These are phyloP conservation scores for Phytopythium oedochilum DNA, from an alignment of 352 stramenopile genomes.

Conservation along the genomic window DNA sequence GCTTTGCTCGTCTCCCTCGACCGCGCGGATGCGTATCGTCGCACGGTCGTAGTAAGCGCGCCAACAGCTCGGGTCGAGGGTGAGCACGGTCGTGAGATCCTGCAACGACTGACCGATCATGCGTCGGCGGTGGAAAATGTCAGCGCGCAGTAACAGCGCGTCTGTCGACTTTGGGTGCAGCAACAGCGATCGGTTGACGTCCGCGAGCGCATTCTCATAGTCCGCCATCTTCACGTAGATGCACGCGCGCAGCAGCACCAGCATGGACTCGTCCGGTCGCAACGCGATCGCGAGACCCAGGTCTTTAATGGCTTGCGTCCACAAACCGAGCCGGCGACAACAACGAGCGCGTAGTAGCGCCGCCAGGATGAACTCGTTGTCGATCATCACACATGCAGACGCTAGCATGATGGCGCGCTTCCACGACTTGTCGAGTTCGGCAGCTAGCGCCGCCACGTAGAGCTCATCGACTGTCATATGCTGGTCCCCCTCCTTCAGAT, in stretches of 20 bases:
- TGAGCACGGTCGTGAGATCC: conserved; percentile 54
- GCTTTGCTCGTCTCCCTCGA: conserved; percentile 60
- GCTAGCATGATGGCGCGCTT: conserved; percentile 67
- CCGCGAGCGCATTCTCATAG: conserved; percentile 41
- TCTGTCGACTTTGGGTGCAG: conserved; percentile 64
- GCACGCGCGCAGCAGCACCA: conserved; percentile 53
- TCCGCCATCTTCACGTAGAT: conserved; percentile 54
- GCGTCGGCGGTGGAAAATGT: conserved; percentile 52
- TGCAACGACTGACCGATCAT: conserved; percentile 46
- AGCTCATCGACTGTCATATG: conserved; percentile 60
- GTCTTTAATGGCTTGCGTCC: conserved; percentile 71
- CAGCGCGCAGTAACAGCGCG: conserved; percentile 56
- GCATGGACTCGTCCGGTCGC: conserved; percentile 44
- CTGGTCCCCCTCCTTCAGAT: conserved; percentile 52
- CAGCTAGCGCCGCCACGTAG: conserved; percentile 42
- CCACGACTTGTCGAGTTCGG: conserved; percentile 56
- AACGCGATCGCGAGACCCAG: conserved; percentile 44
- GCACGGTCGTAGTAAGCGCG: conserved; percentile 77
- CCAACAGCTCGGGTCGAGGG: conserved; percentile 63
- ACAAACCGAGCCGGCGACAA: conserved; percentile 64
- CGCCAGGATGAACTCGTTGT: conserved; percentile 54
- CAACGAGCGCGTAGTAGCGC: conserved; percentile 59
- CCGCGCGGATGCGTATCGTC: conserved; percentile 51
- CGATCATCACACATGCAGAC: conserved; percentile 62
- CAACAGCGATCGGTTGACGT: conserved; percentile 53